Evolutionary conservation across 768 basidiomycete genomes (phyloP).

Genomic region (Mycena chlorophos): DNA sequence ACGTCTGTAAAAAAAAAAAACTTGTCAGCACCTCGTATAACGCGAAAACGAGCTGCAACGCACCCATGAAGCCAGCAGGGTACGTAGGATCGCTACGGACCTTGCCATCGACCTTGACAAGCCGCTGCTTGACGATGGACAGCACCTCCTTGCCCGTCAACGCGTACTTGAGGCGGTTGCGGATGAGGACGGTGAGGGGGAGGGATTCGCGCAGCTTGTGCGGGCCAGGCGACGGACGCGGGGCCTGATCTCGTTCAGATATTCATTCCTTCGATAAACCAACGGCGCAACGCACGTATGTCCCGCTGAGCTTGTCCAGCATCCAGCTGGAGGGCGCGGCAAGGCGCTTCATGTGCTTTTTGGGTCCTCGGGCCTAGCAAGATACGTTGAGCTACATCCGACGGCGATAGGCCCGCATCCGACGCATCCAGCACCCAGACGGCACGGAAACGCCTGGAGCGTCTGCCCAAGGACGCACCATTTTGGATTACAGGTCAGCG

Average conservation of each 20-base stretch:
- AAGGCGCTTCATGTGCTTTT: slow-evolving; percentile 98
- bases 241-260: no score
- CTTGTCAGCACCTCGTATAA: not conserved
- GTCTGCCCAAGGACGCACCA: no score
- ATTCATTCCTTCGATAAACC: no score
- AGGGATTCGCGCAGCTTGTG: slow-evolving; percentile 99
- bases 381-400: no score
- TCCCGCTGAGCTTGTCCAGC: slow-evolving; percentile 97
- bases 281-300: slow-evolving; percentile 66
- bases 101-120: slow-evolving; percentile 98
- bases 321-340: slow-evolving; percentile 99
- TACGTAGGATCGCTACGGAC: slow-evolving; percentile 97
- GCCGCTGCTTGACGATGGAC: slow-evolving; percentile 90
- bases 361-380: slow-evolving; percentile 98
- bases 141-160: slow-evolving; percentile 95
- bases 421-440: no score
- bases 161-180: slow-evolving; percentile 99
- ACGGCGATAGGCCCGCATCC: no score
- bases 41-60: slow-evolving; percentile 28
- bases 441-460: no score
- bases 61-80: slow-evolving; percentile 97
- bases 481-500: no score
- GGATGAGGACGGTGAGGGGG: slow-evolving; percentile 95
- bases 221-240: slow-evolving; percentile 96
- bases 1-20: slow-evolving; percentile 61